phyloP scores from a whole-genome alignment of 2,329 filamentous ascomycete species.

The Hypoxylon sp. region DNA sequence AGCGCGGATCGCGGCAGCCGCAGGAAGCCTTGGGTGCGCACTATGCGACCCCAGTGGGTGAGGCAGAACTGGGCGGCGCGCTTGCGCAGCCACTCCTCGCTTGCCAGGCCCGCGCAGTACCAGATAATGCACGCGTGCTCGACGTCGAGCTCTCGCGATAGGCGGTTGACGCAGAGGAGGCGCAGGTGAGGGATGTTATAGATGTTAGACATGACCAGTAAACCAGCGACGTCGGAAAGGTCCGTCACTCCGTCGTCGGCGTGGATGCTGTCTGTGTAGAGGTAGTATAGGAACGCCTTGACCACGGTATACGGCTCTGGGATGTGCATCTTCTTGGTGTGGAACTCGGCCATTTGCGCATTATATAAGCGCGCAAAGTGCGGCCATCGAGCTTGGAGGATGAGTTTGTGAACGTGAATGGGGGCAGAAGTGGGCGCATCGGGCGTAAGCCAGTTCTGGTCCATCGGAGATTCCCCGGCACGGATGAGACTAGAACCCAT shows the following conservation, averaged over 20 bases:
- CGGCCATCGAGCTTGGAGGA: conserved; percentile 94
- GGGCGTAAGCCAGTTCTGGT: conserved; percentile 69
- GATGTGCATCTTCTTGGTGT: conserved; percentile 97
- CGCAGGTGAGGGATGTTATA: conserved; percentile 97
- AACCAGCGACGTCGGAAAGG: conserved; percentile 87
- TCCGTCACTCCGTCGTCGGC: conserved; percentile 78
- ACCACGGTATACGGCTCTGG: conserved; percentile 96
- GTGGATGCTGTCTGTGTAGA: conserved; percentile 94
- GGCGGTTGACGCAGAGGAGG: conserved; percentile 88
- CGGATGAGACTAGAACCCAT: conserved; percentile 64
- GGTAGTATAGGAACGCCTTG: conserved; percentile 92
- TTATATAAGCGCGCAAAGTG: conserved; percentile 94
- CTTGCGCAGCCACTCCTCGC: conserved; percentile 92
- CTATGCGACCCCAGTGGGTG: conserved; percentile 93
- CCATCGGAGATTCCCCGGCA: conserved; percentile 56
- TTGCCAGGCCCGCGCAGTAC: conserved; percentile 90
- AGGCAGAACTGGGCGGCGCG: conserved; percentile 90
- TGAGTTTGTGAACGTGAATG: conserved; percentile 95
- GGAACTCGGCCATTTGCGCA: conserved; percentile 96
- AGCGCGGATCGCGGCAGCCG: conserved; percentile 81
- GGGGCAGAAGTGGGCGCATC: conserved; percentile 78
- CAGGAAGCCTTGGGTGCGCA: conserved; percentile 88
- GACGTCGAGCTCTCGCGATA: conserved; percentile 91
- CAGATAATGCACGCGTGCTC: conserved; percentile 96
- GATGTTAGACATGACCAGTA: conserved; percentile 97